Conservation (phyloP, 495 filamentous ascomycete species). For the Polyplosphaeria fusca region DNA sequence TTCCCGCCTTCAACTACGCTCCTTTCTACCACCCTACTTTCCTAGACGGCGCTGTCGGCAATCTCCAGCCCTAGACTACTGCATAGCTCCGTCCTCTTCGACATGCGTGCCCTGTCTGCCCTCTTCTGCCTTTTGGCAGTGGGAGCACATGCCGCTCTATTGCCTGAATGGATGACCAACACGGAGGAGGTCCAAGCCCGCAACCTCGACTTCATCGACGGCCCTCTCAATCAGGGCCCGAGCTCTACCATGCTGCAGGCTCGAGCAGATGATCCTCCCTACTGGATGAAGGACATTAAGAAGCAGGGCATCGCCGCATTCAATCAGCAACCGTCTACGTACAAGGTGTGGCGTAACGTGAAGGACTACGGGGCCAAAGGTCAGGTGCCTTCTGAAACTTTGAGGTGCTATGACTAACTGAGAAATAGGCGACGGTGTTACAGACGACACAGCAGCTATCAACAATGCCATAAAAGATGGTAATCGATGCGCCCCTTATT, state of each 20-base stretch:
- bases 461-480: slow-evolving; percentile 77
- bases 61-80: background rate
- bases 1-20: background rate
- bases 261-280: slow-evolving; percentile 3
- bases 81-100: background rate
- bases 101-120: slow-evolving; percentile 10
- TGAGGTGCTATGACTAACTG: slow-evolving; percentile 7
- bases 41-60: background rate
- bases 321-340: slow-evolving; percentile 41
- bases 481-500: slow-evolving; percentile 64
- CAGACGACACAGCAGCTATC: slow-evolving; percentile 87
- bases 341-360: slow-evolving; percentile 84
- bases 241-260: background rate
- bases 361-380: slow-evolving; percentile 53
- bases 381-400: slow-evolving; percentile 8
- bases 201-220: no score
- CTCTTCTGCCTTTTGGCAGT: slow-evolving; percentile 22
- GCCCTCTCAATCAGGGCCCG: no score
- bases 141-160: background rate
- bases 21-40: background rate
- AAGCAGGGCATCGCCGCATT: slow-evolving; percentile 36
- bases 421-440: slow-evolving; percentile 63
- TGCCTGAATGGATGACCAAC: background rate
- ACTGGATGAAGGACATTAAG: slow-evolving; percentile 30
- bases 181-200: no score